Base-by-base conservation (phyloP, 2,329 filamentous ascomycete species). In the Aspergillus alliaceus region DNA sequence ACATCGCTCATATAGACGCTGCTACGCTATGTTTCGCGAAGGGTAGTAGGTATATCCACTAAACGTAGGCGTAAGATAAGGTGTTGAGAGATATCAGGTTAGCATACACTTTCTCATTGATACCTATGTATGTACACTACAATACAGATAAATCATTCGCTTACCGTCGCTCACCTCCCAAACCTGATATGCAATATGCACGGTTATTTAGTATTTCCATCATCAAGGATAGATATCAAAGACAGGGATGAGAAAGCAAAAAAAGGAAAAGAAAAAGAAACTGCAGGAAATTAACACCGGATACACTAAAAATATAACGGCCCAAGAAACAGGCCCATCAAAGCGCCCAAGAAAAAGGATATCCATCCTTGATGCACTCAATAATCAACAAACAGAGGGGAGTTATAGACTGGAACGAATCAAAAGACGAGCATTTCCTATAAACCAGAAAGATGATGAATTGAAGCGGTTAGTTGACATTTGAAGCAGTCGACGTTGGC, bases 401-500 rank as follows among this genome's bases (percentile, higher is more conserved):
- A 53, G 39, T 40, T 22, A 12, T 22, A 39, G 37, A 31, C 25
- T 14, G 35, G 34, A 32, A 54, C 2, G 15, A 29, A 12, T 11
- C 9, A 35, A 47, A 53, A 57, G 14, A 18, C 9, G 25, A 34
- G 20, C 53, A 32, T 14, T n/a, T 14, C 40, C 40, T 18, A 11
- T 27, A 22, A 49, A 12, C 11, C 42, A 53, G 25, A 18, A 48
- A 24, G 34, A 47, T 24, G 50, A 34, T 12, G 25, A 18, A 48
- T 32, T 18, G 27, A 44, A 40, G 11, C 64, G 20, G 14, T 31
- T 49, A 34, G 32, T 46, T 34, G 15, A 24, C 27, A 40, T 53
- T 22, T 31, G 25, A 72, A 54, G 72, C 64, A 11, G 64, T 53
- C 31, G 64, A 59, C 5, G 66, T 60, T 37, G 60, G 59, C 15